phyloP scores from a whole-genome alignment of 2,329 filamentous ascomycete species.

The Penicillium oxalicum region DNA sequence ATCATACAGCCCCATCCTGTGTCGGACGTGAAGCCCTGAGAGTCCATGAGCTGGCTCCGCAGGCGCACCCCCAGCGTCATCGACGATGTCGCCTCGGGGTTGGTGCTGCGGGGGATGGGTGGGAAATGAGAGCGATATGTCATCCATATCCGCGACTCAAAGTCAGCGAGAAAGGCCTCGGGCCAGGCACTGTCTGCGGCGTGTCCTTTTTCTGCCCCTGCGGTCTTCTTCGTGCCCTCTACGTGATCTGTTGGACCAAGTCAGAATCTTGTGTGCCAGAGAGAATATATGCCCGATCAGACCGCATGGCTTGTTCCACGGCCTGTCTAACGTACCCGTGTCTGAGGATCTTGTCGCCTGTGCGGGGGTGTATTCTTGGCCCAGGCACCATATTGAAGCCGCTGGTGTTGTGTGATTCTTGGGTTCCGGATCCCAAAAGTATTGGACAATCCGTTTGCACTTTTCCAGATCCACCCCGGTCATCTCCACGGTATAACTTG shows the following conservation, averaged over 20 bases:
- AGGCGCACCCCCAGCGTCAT: constrained; percentile 82
- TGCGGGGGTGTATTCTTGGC: constrained; percentile 48
- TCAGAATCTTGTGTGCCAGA: no score
- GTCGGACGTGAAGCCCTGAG: constrained; percentile 81
- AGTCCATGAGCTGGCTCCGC: constrained; percentile 71
- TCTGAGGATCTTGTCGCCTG: constrained; percentile 4
- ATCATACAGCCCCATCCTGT: constrained; percentile 99
- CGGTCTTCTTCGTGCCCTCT: not conserved
- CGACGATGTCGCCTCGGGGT: constrained; percentile 62
- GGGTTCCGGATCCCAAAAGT: constrained; percentile 87
- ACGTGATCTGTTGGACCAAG: not conserved
- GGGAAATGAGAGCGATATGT: constrained; percentile 88
- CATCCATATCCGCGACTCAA: constrained; percentile 91
- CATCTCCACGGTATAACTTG: constrained; percentile 38
- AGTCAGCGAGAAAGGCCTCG: constrained; percentile 76
- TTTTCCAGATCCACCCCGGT: constrained; percentile 68
- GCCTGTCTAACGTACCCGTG: not conserved
- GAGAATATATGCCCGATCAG: not conserved
- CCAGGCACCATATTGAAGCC: constrained; percentile 79
- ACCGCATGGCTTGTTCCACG: not conserved
- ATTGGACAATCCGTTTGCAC: constrained; percentile 77
- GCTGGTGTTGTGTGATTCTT: constrained; percentile 65
- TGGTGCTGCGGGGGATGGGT: constrained; percentile 70
- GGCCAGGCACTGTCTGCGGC: constrained; percentile 62
- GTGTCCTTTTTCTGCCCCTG: constrained; percentile 1